phyloP scores from a whole-genome alignment of 257 asterid genomes.

The Solanum sejunctum region DNA sequence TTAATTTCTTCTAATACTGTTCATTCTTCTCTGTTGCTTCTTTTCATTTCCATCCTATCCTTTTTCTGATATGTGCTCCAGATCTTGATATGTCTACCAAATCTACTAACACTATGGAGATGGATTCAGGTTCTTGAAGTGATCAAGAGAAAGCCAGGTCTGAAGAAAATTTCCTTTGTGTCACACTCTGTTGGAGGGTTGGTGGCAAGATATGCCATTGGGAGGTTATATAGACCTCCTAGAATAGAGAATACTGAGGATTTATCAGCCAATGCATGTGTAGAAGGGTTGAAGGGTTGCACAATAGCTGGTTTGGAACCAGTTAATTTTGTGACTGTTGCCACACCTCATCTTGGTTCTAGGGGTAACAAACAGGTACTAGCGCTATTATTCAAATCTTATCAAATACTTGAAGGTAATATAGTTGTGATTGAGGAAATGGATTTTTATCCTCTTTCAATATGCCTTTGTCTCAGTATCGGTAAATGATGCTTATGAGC shows the following conservation, averaged over 20 bases:
- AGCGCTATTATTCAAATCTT: background rate
- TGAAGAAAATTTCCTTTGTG: constrained; percentile 79
- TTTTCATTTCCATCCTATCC: background rate
- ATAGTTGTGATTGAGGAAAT: background rate
- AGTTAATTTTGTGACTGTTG: constrained; percentile 72
- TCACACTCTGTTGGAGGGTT: constrained; percentile 99
- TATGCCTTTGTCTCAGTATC: background rate
- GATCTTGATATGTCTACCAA: background rate
- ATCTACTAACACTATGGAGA: background rate
- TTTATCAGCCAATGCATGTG: constrained; percentile 17
- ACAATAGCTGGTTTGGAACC: constrained; percentile 86
- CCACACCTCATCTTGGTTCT: constrained; percentile 99
- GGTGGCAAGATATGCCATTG: constrained; percentile 92
- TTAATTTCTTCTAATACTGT: constrained; percentile 10
- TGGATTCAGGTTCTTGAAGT: constrained; percentile 63
- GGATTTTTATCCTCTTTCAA: background rate
- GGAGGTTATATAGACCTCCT: constrained; percentile 57
- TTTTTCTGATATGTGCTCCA: background rate
- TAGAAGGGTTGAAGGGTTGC: constrained; percentile 34
- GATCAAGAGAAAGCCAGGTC: constrained; percentile 44
- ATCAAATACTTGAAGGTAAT: background rate
- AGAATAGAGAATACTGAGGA: constrained; percentile 25
- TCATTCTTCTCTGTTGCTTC: background rate
- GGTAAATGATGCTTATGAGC: background rate
- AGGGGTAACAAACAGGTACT: constrained; percentile 86